Evolutionary conservation across 129 eudicot genomes (phyloP).

Genomic region (Arctium lappa): DNA sequence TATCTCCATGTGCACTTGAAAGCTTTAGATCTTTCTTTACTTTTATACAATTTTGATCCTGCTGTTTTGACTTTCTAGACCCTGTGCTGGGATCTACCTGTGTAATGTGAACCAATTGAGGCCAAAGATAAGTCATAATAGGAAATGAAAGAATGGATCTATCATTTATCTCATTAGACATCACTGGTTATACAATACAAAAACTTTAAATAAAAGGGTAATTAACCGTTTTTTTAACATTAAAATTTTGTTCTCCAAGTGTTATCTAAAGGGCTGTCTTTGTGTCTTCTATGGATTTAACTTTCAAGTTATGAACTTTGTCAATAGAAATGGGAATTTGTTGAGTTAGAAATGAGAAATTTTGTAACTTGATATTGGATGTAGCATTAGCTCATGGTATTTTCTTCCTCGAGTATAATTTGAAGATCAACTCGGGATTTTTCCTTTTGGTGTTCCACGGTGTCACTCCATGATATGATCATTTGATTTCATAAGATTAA

Average conservation of each 20-base stretch:
- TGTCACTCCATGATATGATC: neutral
- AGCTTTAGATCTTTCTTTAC: neutral
- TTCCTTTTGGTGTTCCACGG: neutral
- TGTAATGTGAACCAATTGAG: neutral
- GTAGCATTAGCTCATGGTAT: neutral
- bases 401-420: neutral
- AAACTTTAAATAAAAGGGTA: neutral
- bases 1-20: neutral
- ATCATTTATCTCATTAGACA: neutral
- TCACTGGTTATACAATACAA: neutral
- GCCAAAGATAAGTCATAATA: neutral
- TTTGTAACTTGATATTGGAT: neutral
- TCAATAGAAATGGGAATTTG: neutral
- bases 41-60: neutral
- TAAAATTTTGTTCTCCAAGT: neutral
- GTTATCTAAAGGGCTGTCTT: neutral
- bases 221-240: neutral
- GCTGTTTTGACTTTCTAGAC: neutral
- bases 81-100: no score
- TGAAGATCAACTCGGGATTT: neutral
- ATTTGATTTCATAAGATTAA: neutral
- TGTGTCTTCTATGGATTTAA: neutral
- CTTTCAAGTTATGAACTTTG: slow-evolving; percentile 6
- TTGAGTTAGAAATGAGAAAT: neutral
- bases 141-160: neutral